phyloP scores from a whole-genome alignment of 2,329 filamentous ascomycete species.

The Coniochaeta prunicola region DNA sequence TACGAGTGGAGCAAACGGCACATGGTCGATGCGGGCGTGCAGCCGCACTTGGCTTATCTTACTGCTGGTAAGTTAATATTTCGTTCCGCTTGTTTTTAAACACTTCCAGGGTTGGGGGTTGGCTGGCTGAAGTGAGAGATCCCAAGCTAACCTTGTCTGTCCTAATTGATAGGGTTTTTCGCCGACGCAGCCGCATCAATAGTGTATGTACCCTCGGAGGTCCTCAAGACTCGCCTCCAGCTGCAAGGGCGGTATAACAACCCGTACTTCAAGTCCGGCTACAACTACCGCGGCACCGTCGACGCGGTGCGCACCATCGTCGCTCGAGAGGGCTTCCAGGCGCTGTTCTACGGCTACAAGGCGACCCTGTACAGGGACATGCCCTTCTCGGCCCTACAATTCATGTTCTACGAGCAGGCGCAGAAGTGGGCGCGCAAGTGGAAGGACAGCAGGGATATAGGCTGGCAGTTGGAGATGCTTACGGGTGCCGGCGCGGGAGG shows the following conservation, averaged over 20 bases:
- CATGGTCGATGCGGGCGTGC: slow-evolving; percentile 77
- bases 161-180: slow-evolving; percentile 80
- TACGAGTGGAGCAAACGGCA: slow-evolving; percentile 93
- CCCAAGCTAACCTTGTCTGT: no score
- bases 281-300: slow-evolving; percentile 84
- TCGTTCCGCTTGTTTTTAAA: slow-evolving; percentile 25
- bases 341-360: slow-evolving; percentile 95
- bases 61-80: slow-evolving; percentile 48
- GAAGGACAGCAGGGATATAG: slow-evolving; percentile 76
- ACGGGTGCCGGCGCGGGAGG: slow-evolving; percentile 88
- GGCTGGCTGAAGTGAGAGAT: no score
- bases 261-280: slow-evolving; percentile 85
- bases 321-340: slow-evolving; percentile 70
- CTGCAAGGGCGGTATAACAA: slow-evolving; percentile 95
- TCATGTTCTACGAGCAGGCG: slow-evolving; percentile 97
- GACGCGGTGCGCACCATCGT: slow-evolving; percentile 85
- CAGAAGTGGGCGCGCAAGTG: slow-evolving; percentile 73
- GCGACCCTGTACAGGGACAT: slow-evolving; percentile 91
- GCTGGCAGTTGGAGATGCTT: slow-evolving; percentile 74
- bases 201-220: slow-evolving; percentile 94
- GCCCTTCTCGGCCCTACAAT: slow-evolving; percentile 92
- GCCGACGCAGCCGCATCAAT: slow-evolving; percentile 89
- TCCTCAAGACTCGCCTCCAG: slow-evolving; percentile 93
- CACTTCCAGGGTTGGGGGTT: not conserved
- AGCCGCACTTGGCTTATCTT: slow-evolving; percentile 79